Percentiles rank a stretch among this genome's conserved stretches.
Conservation (phyloP, 352 stramenopile species). For the Phytophthora boehmeriae region DNA sequence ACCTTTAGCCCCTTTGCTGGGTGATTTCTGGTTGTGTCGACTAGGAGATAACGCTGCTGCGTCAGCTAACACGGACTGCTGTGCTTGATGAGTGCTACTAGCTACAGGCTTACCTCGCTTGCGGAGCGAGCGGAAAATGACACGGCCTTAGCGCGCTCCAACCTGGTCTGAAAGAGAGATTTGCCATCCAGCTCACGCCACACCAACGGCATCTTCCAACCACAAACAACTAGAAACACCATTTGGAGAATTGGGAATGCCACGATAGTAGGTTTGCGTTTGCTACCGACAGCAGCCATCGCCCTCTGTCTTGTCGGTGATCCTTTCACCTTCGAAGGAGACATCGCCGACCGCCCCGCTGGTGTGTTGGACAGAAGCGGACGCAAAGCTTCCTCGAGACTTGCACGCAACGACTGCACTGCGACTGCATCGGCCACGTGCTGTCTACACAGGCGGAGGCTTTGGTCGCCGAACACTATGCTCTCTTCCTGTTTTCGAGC, state of each 20-base stretch:
- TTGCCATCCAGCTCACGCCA: constrained; percentile 46
- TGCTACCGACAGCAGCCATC: constrained; percentile 1
- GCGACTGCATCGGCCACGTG: constrained; percentile 46
- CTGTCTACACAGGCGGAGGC: constrained; percentile 44
- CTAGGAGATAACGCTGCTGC: constrained; percentile 9
- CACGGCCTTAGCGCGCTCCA: constrained; percentile 61
- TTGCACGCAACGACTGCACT: constrained; percentile 31
- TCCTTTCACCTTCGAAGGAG: constrained; percentile 13
- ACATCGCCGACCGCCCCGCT: constrained; percentile 2
- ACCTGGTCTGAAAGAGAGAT: constrained; percentile 41
- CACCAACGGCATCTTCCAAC: constrained; percentile 40
- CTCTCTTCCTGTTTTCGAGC: constrained; percentile 37
- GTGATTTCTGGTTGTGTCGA: constrained; percentile 20
- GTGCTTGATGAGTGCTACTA: constrained; percentile 6
- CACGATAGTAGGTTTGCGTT: constrained; percentile 4
- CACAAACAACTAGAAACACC: constrained; percentile 48
- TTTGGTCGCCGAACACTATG: constrained; percentile 40
- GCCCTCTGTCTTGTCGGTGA: constrained; percentile 23
- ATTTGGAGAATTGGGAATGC: constrained; percentile 53
- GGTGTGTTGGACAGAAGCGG: constrained; percentile 16
- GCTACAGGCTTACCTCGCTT: constrained; percentile 27
- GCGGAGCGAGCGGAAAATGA: constrained; percentile 52
- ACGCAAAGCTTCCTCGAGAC: constrained; percentile 26
- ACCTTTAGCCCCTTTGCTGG: constrained; percentile 18
- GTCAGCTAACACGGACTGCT: constrained; percentile 2